These are phyloP conservation scores for Leishmania lainsoni DNA, from an alignment of 208 protist species.

Conservation along the genomic window DNA sequence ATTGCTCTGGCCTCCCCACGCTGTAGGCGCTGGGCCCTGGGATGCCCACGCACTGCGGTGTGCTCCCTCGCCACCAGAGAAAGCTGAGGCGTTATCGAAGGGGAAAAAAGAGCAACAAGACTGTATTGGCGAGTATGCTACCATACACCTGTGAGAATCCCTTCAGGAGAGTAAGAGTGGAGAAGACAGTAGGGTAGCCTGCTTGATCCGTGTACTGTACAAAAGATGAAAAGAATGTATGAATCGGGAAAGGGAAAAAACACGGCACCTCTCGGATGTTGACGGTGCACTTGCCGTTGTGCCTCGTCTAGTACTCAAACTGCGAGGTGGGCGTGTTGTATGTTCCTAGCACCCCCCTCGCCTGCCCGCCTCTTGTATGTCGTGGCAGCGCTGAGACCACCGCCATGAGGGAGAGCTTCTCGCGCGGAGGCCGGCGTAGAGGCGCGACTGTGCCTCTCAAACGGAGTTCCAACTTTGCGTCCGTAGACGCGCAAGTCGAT, in stretches of 20 bases:
- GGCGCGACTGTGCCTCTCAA: constrained; percentile 22
- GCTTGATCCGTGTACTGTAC: neutral
- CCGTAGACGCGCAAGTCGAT: constrained; percentile 31
- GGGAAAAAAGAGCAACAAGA: neutral
- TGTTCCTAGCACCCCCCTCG: neutral
- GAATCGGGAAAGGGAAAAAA: neutral
- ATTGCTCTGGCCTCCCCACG: too few species aligned
- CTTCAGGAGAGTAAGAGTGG: neutral
- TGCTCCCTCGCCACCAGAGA: neutral
- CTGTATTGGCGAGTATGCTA: neutral
- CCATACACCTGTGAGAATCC: neutral
- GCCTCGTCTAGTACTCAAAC: neutral
- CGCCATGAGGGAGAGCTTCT: constrained; percentile 4
- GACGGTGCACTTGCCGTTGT: neutral
- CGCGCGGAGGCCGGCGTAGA: constrained; percentile 19
- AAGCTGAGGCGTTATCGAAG: neutral
- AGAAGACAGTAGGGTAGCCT: neutral
- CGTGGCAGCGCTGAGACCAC: neutral
- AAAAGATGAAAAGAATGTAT: neutral
- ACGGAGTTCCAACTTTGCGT: constrained; percentile 13
- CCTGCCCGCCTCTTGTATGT: neutral
- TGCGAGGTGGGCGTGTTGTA: neutral
- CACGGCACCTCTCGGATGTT: neutral
- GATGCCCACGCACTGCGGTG: too few species aligned
- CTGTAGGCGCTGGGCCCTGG: too few species aligned